phyloP scores from a whole-genome alignment of 2,329 filamentous ascomycete genomes.

The Exophiala calicioides region DNA sequence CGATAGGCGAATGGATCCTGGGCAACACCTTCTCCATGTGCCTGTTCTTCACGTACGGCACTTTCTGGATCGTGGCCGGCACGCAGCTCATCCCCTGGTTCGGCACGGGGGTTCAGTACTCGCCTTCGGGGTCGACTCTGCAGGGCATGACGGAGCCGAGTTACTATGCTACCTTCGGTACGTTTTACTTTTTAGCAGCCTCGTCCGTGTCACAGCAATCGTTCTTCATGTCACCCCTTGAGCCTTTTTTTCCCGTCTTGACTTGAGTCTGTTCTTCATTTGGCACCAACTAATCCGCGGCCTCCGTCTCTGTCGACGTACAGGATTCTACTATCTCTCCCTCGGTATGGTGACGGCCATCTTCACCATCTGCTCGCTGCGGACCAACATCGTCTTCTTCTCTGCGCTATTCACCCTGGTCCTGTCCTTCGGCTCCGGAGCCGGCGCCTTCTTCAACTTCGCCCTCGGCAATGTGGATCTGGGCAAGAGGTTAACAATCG shows the following conservation, averaged over 20 bases:
- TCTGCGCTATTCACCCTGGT: slow-evolving; percentile 15
- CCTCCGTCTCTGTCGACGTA: no score
- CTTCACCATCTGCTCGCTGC: slow-evolving; percentile 47
- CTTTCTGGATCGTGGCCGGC: slow-evolving; percentile 51
- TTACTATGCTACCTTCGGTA: slow-evolving; percentile 20
- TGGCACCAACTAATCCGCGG: no score
- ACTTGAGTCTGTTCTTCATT: no score
- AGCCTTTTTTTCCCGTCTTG: no score
- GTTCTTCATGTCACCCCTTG: no score
- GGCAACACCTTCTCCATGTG: slow-evolving; percentile 56
- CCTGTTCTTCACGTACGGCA: slow-evolving; percentile 50
- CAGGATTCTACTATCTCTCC: slow-evolving; percentile 18
- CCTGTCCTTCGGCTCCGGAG: slow-evolving; percentile 13
- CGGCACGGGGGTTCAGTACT: slow-evolving; percentile 12
- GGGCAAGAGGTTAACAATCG: slow-evolving; percentile 9
- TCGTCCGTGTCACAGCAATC: no score
- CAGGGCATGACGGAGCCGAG: slow-evolving; percentile 11
- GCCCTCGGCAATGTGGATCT: slow-evolving; percentile 10
- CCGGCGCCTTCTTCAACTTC: slow-evolving; percentile 16
- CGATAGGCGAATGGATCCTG: slow-evolving; percentile 36
- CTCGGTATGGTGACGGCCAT: slow-evolving; percentile 15
- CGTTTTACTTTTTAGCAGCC: no score
- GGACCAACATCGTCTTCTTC: slow-evolving; percentile 71
- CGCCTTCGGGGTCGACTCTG: slow-evolving; percentile 4
- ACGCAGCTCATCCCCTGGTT: slow-evolving; percentile 14